Evolutionary conservation across 331 rosid genomes (phyloP).

Genomic region (Rosa hybrid): DNA sequence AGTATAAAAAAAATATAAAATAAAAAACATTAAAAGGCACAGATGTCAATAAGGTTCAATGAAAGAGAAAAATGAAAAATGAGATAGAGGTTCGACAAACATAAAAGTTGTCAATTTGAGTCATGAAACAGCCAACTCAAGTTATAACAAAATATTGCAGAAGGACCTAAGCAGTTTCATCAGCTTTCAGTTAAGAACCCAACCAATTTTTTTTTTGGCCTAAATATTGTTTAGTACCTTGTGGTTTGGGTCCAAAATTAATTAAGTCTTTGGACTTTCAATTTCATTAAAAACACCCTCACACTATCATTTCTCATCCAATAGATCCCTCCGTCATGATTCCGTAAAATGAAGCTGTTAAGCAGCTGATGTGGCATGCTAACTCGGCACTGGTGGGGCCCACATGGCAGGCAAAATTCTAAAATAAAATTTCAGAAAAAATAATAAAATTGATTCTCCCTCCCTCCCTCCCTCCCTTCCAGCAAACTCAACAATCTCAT

Average conservation of each 20-base stretch:
- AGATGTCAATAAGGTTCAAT: neutral
- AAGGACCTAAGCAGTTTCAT: conserved; percentile 7
- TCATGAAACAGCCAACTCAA: neutral
- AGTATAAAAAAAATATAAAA: neutral
- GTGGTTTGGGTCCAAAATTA: no score
- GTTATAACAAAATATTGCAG: neutral
- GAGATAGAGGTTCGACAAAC: conserved; percentile 1
- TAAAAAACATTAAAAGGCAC: neutral
- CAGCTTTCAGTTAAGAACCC: conserved; percentile 9
- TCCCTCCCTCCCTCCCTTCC: no score
- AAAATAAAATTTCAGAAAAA: no score
- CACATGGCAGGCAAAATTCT: no score
- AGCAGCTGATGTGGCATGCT: no score
- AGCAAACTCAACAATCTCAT: no score
- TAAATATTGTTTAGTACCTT: no score
- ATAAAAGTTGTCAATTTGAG: neutral
- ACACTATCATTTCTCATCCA: no score
- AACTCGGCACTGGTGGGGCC: no score
- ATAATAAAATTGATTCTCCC: no score
- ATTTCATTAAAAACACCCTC: neutral
- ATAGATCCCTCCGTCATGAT: no score
- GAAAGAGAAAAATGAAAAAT: neutral
- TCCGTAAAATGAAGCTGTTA: no score
- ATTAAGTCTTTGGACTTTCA: neutral
- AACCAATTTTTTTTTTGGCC: neutral